phyloP scores from a whole-genome alignment of 2,329 filamentous ascomycete species.

The Pseudogymnoascus sp. region DNA sequence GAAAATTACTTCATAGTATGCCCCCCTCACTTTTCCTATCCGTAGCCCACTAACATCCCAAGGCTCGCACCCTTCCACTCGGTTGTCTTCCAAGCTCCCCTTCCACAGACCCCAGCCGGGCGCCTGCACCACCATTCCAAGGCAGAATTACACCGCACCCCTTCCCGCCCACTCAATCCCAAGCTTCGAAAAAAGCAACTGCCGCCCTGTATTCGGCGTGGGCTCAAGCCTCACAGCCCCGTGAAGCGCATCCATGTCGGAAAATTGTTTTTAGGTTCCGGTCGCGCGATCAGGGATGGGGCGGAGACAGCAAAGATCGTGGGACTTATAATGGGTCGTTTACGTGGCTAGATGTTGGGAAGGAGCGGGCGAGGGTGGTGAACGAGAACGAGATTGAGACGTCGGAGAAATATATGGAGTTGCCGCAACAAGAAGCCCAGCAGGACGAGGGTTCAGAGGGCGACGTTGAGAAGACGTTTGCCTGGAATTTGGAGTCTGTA shows the following conservation, averaged over 20 bases:
- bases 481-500: neutral
- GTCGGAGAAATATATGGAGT: neutral
- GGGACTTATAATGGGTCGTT: constrained; percentile 41
- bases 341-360: constrained; percentile 57
- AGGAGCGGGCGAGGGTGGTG: constrained; percentile 44
- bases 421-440: neutral
- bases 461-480: neutral
- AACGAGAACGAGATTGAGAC: neutral
- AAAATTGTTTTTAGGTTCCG: constrained; percentile 53
- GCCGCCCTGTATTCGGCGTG: constrained; percentile 12
- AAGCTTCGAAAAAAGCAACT: neutral
- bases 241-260: constrained; percentile 39
- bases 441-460: neutral
- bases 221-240: constrained; percentile 13
- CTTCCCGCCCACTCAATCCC: neutral
- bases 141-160: neutral
- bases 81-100: constrained; percentile 13
- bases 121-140: neutral
- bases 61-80: neutral
- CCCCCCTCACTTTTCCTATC: constrained; percentile 1
- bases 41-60: constrained; percentile 10
- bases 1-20: constrained; percentile 37
- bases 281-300: constrained; percentile 53
- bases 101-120: constrained; percentile 12
- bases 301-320: constrained; percentile 24